These are phyloP conservation scores for Cucurbitaria berberidis DNA, from an alignment of 2,329 filamentous ascomycete species.

Conservation along the genomic window DNA sequence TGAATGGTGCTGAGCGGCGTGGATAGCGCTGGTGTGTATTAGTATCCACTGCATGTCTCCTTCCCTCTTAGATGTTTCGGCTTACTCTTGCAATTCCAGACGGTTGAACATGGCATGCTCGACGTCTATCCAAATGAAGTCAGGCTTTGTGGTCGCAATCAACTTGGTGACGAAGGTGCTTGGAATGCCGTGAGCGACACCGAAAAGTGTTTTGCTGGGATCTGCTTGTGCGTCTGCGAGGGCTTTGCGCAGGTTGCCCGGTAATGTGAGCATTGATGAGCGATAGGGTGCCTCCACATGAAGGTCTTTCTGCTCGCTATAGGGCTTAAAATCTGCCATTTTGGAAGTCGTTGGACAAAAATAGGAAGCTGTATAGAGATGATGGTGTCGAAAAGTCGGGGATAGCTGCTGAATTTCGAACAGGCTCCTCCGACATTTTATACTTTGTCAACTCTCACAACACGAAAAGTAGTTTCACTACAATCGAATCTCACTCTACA, in stretches of 20 bases:
- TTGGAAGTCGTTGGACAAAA: neutral
- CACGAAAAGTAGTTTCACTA: neutral
- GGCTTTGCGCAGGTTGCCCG: conserved; percentile 29
- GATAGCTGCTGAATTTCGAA: neutral
- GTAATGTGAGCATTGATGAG: conserved; percentile 29
- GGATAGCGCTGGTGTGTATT: conserved; percentile 24
- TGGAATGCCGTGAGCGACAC: conserved; percentile 35
- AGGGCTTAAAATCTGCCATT: conserved; percentile 28
- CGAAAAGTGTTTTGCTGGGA: conserved; percentile 31
- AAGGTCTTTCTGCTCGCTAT: conserved; percentile 30
- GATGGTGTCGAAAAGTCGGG: neutral
- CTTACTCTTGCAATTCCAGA: conserved; percentile 34
- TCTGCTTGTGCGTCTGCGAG: conserved; percentile 30
- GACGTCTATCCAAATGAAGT: conserved; percentile 38
- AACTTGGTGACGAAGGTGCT: conserved; percentile 35
- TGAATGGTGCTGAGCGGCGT: conserved; percentile 35
- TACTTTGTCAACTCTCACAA: neutral
- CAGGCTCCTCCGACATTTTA: neutral
- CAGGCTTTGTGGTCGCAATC: conserved; percentile 33
- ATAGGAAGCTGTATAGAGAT: neutral
- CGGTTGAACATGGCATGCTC: conserved; percentile 38
- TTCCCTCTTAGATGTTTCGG: neutral
- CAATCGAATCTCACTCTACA: neutral
- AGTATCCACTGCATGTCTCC: neutral
- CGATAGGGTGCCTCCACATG: conserved; percentile 31